These are phyloP conservation scores for Lasiosphaeris hirsuta DNA, from an alignment of 495 filamentous ascomycete genomes.

Conservation along the genomic window DNA sequence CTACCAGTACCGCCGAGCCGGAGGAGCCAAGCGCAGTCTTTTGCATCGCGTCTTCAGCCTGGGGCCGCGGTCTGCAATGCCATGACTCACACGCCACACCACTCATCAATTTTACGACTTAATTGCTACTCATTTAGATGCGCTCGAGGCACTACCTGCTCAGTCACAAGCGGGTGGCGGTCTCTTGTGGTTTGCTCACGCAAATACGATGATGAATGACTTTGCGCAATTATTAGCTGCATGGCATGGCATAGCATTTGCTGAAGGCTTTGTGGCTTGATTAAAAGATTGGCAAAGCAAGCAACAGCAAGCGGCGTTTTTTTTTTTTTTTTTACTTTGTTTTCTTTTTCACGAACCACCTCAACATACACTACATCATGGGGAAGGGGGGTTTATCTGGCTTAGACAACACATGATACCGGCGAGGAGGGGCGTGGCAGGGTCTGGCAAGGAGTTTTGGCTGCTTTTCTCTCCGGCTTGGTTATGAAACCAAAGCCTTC, in stretches of 20 bases:
- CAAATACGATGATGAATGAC: constrained; percentile 12
- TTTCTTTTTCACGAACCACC: neutral
- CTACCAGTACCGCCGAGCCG: constrained; percentile 25
- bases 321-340: neutral
- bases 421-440: too few species aligned
- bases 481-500: neutral
- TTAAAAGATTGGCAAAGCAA: constrained; percentile 7
- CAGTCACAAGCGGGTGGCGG: neutral
- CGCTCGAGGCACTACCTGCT: neutral
- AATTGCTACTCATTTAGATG: constrained; percentile 1
- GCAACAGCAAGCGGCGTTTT: constrained; percentile 8
- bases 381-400: neutral
- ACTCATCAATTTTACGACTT: constrained; percentile 2
- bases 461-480: too few species aligned
- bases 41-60: constrained; percentile 43
- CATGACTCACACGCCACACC: neutral
- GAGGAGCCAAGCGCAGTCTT: constrained; percentile 37
- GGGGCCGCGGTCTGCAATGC: constrained; percentile 14
- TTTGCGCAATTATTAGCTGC: neutral
- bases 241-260: constrained; percentile 12
- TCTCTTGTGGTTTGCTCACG: constrained; percentile 6
- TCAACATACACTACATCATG: neutral
- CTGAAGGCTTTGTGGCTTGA: neutral
- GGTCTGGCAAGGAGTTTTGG: too few species aligned
- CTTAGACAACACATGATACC: too few species aligned